phyloP scores from a whole-genome alignment of 1,284 basidiomycete genomes.

The Microbotryum violaceum region DNA sequence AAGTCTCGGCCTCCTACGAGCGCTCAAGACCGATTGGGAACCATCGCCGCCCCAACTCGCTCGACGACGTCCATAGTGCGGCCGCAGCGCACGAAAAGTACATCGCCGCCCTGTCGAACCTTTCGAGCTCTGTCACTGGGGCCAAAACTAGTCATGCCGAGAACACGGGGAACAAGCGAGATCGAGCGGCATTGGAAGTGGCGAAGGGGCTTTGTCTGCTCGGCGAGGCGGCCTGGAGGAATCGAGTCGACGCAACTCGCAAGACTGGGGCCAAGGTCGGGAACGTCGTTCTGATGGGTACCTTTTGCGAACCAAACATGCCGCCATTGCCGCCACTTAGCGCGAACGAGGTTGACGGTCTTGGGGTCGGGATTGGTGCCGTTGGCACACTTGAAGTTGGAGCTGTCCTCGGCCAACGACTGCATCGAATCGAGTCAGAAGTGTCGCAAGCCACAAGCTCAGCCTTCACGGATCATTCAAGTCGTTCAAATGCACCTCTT shows the following conservation, averaged over 20 bases:
- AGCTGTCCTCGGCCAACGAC: too few species aligned
- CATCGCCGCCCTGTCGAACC: constrained; percentile 13
- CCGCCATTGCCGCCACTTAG: too few species aligned
- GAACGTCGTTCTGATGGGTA: constrained; percentile 4
- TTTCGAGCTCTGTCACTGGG: constrained; percentile 5
- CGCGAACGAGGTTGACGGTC: too few species aligned
- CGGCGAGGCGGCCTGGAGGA: constrained; percentile 16
- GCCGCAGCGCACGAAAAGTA: constrained; percentile 5
- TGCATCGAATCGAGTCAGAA: too few species aligned
- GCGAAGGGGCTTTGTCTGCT: constrained; percentile 4
- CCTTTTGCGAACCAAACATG: constrained; percentile 15
- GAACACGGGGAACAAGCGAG: constrained; percentile 10
- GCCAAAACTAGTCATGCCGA: constrained; percentile 5
- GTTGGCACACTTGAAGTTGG: too few species aligned
- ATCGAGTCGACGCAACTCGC: constrained; percentile 11
- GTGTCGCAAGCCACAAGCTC: too few species aligned
- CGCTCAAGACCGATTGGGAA: neutral
- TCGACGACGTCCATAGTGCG: neutral
- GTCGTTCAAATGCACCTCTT: too few species aligned
- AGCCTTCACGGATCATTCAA: too few species aligned
- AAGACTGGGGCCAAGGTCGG: constrained; percentile 16
- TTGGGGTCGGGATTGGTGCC: too few species aligned
- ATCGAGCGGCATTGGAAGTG: constrained; percentile 6
- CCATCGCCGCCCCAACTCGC: neutral
- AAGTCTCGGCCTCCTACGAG: constrained; percentile 17